Evolutionary conservation across 768 basidiomycete genomes (phyloP), one percentile per base, ranked within the genome.

Genomic region (Lentinula boryana): DNA sequence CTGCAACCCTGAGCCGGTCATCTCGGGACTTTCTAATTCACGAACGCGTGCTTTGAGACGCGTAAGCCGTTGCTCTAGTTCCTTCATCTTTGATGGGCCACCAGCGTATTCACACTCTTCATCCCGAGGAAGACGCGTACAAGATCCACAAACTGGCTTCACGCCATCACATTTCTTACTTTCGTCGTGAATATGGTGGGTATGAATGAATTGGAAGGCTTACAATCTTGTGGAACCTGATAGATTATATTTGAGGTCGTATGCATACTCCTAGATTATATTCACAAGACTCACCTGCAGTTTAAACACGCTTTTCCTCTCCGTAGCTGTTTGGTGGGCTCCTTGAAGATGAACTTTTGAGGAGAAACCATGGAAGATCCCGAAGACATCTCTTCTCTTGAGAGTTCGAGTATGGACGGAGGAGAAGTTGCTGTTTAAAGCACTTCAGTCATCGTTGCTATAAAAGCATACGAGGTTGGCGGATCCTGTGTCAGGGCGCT

Each of bases 41-140:
- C 63, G 65, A 1, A 81, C 68, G 18, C 79, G 72, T 5, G 73
- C 69, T 62, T 72, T 70, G 32, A 82, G 67, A 40, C 72, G 71
- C 0, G 68, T 62, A 13, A 82, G 65, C 0, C 77, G 69, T 12
- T 75, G 74, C 62, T 81, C 76, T 10, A 82, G 65, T 1, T 70
- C 65, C 55, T 80, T 67, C 1, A 73, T 80, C 21, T 70, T 70
- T 0, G 80, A 73, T 16, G 65, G 65, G 1, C 70, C 75, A 53
- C 80, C 79, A 0, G 74, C 73, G 60, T 79, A 82, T 68, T 82
- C 79, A 54, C 80, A 82, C 43, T 78, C 77, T 7, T 76, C 78
- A 9, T 63, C 66, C 16, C 77, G 70, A 43, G 76, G 72, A 1
- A 74, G 72, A 5, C 77, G 68, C 12, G 68, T 64, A 62, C 80